Evolutionary conservation across 1,139 yeast species (phyloP), one percentile per base, ranked within the genome.

Genomic region (Yamadazyma oceani): DNA sequence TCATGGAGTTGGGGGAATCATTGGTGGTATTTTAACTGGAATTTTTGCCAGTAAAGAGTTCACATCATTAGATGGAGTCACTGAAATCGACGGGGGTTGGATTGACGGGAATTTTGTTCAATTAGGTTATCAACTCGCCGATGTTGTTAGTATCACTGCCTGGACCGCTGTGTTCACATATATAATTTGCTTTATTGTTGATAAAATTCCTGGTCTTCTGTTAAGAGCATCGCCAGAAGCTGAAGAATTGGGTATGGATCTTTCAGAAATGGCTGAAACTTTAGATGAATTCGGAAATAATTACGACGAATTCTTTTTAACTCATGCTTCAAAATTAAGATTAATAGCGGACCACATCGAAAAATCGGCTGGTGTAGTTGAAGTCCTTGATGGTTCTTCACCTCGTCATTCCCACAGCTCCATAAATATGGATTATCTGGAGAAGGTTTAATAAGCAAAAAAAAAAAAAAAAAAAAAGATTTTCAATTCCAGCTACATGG

Each of bases 51-150:
- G 96, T 41, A 92, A 87, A 66, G 88, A 89, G 63, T 80, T 89
- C 49, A 85, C 95, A 31, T 89, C 85, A 31, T 68, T 86, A 42
- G 87, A 71, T 49, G 86, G 81, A 40, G 80, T 82, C 30, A 50
- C 59, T 16, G 73, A 60, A 11, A 86, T 87, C 48, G 69, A 60
- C 16, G 95, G 96, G 54, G 97, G 97, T 40, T 90, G 97, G 97
- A 66, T 90, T 53, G 87, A 87, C 73, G 94, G 88, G 58, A 82
- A 89, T 73, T 90, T 76, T 67, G 75, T 71, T 41, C 97, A 90
- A 73, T 79, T 90, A 44, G 97, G 96, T 43, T 86, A 83, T 71
- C 97, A 90, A 70, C 72, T 90, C 52, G 97, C 97, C 31, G 96
- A 88, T 39, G 75, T 84, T 50, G 67, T 75, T 44, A 74, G 96